Evolutionary conservation across 805 yeast species (phyloP).

Genomic region (Saturnispora mendoncae): DNA sequence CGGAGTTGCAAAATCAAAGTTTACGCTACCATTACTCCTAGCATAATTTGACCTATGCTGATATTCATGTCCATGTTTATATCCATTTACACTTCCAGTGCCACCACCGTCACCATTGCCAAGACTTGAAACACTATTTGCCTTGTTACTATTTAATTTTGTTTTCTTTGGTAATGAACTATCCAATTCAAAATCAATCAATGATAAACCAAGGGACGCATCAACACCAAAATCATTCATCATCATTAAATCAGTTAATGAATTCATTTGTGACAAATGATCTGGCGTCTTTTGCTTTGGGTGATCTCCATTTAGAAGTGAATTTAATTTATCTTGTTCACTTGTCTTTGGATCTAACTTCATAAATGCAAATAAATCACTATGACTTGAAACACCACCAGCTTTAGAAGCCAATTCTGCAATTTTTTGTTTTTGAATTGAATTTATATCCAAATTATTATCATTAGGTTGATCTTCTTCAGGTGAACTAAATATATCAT

Average conservation of each 20-base stretch:
- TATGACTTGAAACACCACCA: conserved; percentile 6
- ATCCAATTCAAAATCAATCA: conserved; percentile 41
- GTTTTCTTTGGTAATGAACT: conserved; percentile 10
- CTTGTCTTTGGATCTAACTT: conserved; percentile 12
- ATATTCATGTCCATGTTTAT: conserved; percentile 10
- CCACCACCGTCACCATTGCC: not conserved
- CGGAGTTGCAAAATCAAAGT: conserved; percentile 1
- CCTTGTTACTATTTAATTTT: conserved; percentile 5
- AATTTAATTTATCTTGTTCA: conserved; percentile 16
- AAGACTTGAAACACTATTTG: not conserved
- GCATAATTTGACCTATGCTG: conserved; percentile 8
- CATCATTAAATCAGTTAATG: conserved; percentile 27
- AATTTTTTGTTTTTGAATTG: not conserved
- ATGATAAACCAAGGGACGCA: conserved; percentile 68
- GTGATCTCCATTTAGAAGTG: conserved; percentile 9
- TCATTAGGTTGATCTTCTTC: not conserved
- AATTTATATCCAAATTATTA: conserved; percentile 6
- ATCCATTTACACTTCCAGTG: not conserved
- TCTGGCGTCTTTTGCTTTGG: not conserved
- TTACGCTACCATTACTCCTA: not conserved
- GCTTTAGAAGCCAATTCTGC: not conserved
- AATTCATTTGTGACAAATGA: conserved; percentile 12
- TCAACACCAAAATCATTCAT: conserved; percentile 64
- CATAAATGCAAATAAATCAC: conserved; percentile 13
- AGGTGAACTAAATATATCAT: conserved; percentile 26